Percentiles rank a stretch among this genome's conserved stretches.
Evolutionary conservation across 2,329 filamentous ascomycete genomes (phyloP).

Genomic region (Hymenoscyphus fraxineus): DNA sequence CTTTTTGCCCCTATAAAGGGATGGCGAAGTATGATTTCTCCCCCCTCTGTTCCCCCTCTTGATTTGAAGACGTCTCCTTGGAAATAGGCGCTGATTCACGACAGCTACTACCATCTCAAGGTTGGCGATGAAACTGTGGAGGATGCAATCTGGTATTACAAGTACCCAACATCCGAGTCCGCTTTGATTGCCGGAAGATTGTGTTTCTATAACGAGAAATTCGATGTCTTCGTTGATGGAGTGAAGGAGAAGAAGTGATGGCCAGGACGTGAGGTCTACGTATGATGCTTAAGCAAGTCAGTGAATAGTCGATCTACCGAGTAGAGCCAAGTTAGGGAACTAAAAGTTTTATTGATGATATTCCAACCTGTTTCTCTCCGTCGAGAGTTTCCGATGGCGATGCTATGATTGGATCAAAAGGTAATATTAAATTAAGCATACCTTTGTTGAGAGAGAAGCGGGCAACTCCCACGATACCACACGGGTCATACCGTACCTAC

Average conservation of each 20-base stretch:
- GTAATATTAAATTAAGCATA: no score
- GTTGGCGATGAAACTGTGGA: constrained; percentile 42
- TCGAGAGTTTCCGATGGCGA: no score
- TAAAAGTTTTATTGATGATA: no score
- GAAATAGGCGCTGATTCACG: constrained; percentile 6
- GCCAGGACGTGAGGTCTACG: neutral
- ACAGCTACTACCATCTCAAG: constrained; percentile 46
- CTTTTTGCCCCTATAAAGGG: constrained; percentile 65
- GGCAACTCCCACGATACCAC: no score
- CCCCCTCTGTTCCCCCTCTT: neutral
- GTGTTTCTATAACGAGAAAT: constrained; percentile 67
- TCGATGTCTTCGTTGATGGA: constrained; percentile 59
- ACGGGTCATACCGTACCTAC: no score
- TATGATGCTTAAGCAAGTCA: neutral
- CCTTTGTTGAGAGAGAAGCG: no score
- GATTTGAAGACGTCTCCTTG: neutral
- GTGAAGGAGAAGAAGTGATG: constrained; percentile 22
- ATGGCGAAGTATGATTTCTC: constrained; percentile 50
- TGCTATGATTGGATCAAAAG: no score
- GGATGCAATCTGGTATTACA: constrained; percentile 62
- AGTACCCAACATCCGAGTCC: constrained; percentile 53
- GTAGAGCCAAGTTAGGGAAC: neutral
- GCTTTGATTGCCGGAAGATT: constrained; percentile 50
- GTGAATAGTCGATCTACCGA: neutral
- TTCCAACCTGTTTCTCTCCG: no score